A percentile compares a stretch with the other conserved stretches of the same genome.
Conservation (phyloP, 495 filamentous ascomycete genomes). For the Xanthoparmelia taractica region DNA sequence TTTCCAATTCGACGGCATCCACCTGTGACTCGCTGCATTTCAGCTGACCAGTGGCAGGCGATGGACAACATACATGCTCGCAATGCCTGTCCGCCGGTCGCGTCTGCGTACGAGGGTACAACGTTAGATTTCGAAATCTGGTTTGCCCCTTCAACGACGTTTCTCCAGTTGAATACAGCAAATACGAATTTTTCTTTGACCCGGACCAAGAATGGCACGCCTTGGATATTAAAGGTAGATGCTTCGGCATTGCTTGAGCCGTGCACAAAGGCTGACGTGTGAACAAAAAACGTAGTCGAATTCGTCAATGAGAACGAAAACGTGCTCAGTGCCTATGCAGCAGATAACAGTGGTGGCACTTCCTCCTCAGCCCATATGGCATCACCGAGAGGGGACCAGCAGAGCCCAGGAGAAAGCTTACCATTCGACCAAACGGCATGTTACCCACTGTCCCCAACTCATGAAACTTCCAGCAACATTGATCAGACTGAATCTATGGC, state of each 20-base stretch:
- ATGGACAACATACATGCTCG: constrained; percentile 1
- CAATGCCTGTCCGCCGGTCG: constrained; percentile 16
- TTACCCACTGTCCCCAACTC: not conserved
- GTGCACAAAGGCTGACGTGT: not conserved
- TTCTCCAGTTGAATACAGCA: constrained; percentile 5
- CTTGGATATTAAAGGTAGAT: not conserved
- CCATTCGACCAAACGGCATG: not conserved
- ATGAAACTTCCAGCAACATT: not conserved
- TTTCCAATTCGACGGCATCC: not conserved
- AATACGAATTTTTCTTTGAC: constrained; percentile 19
- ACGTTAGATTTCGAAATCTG: constrained; percentile 18
- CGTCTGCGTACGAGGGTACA: constrained; percentile 16
- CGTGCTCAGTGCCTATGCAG: not conserved
- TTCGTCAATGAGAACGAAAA: constrained; percentile 4
- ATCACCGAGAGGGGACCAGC: not conserved
- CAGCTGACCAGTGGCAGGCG: constrained; percentile 5
- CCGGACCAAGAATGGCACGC: constrained; percentile 5
- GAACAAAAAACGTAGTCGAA: not conserved
- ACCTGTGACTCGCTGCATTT: not conserved
- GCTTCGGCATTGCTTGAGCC: not conserved
- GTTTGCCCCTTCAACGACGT: constrained; percentile 7
- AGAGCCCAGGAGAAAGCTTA: not conserved
- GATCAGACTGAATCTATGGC: not conserved
- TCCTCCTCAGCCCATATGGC: not conserved
- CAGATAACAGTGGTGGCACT: not conserved